Base-by-base conservation (phyloP, 1,284 basidiomycete genomes). In the Boletus austroedulis region DNA sequence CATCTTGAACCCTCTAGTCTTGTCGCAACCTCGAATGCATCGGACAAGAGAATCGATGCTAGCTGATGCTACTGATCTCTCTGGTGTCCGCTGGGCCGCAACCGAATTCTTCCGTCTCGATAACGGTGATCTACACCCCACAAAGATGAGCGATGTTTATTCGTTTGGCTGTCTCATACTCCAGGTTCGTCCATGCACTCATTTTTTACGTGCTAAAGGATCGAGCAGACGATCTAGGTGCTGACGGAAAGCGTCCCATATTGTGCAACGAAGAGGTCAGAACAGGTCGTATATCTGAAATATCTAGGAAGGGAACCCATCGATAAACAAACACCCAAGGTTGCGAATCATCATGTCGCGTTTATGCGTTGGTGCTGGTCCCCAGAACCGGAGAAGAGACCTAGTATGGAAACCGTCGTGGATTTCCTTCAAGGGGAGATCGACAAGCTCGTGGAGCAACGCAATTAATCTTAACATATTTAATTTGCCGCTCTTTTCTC, bases 71-170 rank as follows among this genome's bases (percentile, higher is more conserved):
- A 32, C 36, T 6, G 50, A 61, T 8, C n/a, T 57, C 40, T 29
- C 32, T 15, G 8, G 53, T 28, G 61, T 51, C 40, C 61, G 62
- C 32, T 62, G 61, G 61, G 44, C 58, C 6, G 61, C 61, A 24
- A 26, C 53, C 2, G 61, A 62, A 19, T 29, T 64, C n/a, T 61
- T 62, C 47, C 19, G 23, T 4, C 21, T 53, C 2, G 53, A 64
- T 4, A 5, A 34, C 7, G 36, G 23, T 19, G 26, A 53, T 45
- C 29, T 28, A 28, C 15, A 1, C 3, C 58, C 59, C 12, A 62
- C 61, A n/a, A 53, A 31, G 26, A 64, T 64, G 61, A 57, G 62
- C 9, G 61, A 64, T 15, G 40, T 62, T 28, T 62, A 62, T 24
- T 62, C 61, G 6, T 62, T 62, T 19, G 58, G 26, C 14, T 62